Evolutionary conservation across 139 green algal species (phyloP).

Genomic region (Tetraselmis chui): DNA sequence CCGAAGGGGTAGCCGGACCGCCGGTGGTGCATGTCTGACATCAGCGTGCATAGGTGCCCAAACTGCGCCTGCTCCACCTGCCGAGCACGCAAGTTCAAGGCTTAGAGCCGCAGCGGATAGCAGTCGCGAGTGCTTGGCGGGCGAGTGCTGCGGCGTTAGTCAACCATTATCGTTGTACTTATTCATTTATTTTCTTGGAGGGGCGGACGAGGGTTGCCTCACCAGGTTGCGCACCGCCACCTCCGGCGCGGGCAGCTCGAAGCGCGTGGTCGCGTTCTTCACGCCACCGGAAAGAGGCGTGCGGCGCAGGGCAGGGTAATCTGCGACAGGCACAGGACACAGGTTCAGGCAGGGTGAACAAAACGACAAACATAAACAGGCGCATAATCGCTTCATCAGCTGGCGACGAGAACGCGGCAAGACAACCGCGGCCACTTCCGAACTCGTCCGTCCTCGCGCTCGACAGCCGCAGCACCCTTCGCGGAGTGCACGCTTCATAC

Average conservation of each 20-base stretch:
- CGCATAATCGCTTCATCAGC: too few species aligned
- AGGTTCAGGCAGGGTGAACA: too few species aligned
- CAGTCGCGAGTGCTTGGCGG: neutral
- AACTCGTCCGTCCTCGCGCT: too few species aligned
- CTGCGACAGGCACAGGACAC: constrained; percentile 29
- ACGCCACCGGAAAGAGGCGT: constrained; percentile 75
- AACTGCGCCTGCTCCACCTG: constrained; percentile 75
- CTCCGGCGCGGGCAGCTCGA: constrained; percentile 72
- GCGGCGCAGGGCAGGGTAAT: constrained; percentile 55
- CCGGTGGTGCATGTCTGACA: constrained; percentile 96
- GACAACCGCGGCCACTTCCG: too few species aligned
- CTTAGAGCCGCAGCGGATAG: neutral
- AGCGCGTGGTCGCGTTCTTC: constrained; percentile 74
- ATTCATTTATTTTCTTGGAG: neutral
- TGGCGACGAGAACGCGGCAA: too few species aligned
- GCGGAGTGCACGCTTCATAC: too few species aligned
- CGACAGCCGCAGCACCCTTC: too few species aligned
- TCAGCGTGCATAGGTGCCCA: constrained; percentile 92
- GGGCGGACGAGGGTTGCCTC: constrained; percentile 25
- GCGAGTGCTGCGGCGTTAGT: neutral
- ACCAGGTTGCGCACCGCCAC: constrained; percentile 87
- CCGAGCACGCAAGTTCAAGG: neutral
- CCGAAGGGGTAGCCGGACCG: constrained; percentile 93
- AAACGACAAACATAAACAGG: too few species aligned
- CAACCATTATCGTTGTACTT: neutral